These are phyloP conservation scores for Colletotrichum melonis DNA, from an alignment of 2,329 filamentous ascomycete genomes.

Conservation along the genomic window DNA sequence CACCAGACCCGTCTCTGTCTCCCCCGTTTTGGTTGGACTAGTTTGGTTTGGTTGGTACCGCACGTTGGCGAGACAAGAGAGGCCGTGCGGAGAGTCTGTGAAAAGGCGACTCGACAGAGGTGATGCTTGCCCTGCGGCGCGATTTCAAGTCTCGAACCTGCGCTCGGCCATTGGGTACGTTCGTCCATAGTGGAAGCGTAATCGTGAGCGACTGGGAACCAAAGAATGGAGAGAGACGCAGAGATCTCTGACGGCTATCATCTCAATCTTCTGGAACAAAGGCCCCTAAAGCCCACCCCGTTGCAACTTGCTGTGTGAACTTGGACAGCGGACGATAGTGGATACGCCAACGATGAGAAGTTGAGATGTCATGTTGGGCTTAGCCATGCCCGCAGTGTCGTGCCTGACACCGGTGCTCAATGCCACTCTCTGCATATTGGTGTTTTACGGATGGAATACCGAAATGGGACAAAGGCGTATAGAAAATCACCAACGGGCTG, in stretches of 20 bases:
- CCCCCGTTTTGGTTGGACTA: too few relatives aligned
- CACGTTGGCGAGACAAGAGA: not conserved
- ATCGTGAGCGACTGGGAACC: not conserved
- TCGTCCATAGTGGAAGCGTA: constrained; percentile 12
- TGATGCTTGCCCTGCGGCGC: not conserved
- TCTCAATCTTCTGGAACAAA: constrained; percentile 31
- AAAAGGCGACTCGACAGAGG: constrained; percentile 7
- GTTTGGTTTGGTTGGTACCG: not conserved
- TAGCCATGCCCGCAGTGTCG: not conserved
- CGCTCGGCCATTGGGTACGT: constrained; percentile 24
- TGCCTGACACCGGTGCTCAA: not conserved
- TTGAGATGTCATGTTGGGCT: constrained; percentile 29
- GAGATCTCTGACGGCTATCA: constrained; percentile 27
- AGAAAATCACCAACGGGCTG: not conserved
- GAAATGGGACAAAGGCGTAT: not conserved
- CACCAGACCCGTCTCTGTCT: not conserved
- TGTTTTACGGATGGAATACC: constrained; percentile 1
- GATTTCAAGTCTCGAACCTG: not conserved
- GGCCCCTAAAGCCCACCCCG: not conserved
- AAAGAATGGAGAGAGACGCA: not conserved
- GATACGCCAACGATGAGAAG: constrained; percentile 2
- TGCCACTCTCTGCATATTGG: not conserved
- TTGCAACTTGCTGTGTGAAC: constrained; percentile 13
- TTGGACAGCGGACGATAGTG: constrained; percentile 20
- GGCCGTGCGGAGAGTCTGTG: constrained; percentile 2